Conservation (phyloP, 345 rosid species). For the Populus euphratica region DNA sequence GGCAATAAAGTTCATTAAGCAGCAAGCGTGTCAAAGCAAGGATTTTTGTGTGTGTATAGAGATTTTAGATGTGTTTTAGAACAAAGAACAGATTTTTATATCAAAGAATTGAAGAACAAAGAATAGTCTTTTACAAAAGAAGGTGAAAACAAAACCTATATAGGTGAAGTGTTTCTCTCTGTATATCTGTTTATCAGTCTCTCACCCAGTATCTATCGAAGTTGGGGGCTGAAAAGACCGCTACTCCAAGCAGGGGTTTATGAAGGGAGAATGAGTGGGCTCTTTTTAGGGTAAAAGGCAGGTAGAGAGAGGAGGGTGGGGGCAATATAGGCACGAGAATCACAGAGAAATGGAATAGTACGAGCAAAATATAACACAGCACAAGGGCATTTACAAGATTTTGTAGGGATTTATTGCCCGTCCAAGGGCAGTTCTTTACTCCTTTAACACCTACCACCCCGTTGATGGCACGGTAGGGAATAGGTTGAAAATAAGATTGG, state of each 20-base stretch:
- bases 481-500: neutral
- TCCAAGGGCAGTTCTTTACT: neutral
- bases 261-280: constrained; percentile 40
- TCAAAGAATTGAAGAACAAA: constrained; percentile 34
- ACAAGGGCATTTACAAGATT: constrained; percentile 24
- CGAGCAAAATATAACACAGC: neutral
- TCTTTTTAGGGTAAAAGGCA: constrained; percentile 39
- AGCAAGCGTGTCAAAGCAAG: constrained; percentile 1
- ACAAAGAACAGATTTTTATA: constrained; percentile 3
- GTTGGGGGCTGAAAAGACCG: constrained; percentile 36
- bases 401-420: neutral
- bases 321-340: constrained; percentile 6
- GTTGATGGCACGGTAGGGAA: neutral
- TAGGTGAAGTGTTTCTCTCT: constrained; percentile 4
- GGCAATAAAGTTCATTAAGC: constrained; percentile 14
- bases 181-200: neutral
- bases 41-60: constrained; percentile 2
- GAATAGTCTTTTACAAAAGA: constrained; percentile 7
- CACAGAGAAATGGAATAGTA: neutral
- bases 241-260: constrained; percentile 31
- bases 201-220: constrained; percentile 11
- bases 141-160: constrained; percentile 17
- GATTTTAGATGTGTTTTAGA: neutral
- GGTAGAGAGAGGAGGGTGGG: neutral
- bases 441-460: neutral